phyloP scores from a whole-genome alignment of 225 moss, liverwort and hornwort species.

The Polytrichum commune region DNA sequence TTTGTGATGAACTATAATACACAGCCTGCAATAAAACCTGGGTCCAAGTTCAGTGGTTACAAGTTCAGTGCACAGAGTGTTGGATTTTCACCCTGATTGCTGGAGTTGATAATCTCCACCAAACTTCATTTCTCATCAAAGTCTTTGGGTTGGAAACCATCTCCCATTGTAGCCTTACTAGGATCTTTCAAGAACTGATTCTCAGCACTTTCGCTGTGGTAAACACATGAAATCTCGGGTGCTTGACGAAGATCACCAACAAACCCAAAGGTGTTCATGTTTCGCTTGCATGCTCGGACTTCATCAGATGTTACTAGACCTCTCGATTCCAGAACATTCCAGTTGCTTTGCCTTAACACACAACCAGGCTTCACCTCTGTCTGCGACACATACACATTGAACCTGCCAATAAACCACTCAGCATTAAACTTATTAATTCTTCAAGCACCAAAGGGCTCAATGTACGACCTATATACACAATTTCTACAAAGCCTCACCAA shows the following conservation, averaged over 20 bases:
- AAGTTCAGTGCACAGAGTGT: no score
- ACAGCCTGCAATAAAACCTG: no score
- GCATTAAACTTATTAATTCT: neutral
- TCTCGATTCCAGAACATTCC: constrained; percentile 79
- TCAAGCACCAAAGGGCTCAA: no score
- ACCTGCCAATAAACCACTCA: constrained; percentile 40
- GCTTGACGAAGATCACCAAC: constrained; percentile 92
- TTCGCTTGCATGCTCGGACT: constrained; percentile 84
- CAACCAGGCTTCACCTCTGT: constrained; percentile 96
- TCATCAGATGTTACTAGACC: constrained; percentile 78
- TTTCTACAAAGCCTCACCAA: no score
- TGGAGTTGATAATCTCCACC: neutral
- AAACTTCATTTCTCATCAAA: constrained; percentile 25
- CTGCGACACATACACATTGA: constrained; percentile 92
- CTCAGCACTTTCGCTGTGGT: constrained; percentile 92
- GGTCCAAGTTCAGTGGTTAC: no score
- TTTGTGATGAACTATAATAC: no score
- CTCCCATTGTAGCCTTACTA: constrained; percentile 83
- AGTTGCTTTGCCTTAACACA: constrained; percentile 82
- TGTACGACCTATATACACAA: no score
- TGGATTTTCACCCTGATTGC: no score
- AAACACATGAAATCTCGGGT: constrained; percentile 92
- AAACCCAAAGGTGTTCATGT: constrained; percentile 99
- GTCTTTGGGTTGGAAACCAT: constrained; percentile 87
- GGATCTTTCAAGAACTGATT: constrained; percentile 96